phyloP scores from a whole-genome alignment of 768 basidiomycete species.

The Lactarius sanguifluus region DNA sequence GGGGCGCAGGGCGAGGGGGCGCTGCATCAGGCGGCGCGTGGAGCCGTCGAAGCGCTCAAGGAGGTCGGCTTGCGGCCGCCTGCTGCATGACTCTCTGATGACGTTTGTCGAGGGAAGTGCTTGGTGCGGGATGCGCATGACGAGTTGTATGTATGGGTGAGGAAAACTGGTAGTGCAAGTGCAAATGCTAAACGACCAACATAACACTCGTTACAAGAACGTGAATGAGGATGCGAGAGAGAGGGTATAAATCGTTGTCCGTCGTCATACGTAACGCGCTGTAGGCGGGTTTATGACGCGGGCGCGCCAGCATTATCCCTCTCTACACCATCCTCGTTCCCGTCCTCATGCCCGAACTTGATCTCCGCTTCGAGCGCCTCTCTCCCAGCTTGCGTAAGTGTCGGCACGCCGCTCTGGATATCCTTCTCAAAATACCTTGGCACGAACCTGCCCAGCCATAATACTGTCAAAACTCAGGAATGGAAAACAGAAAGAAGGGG shows the following conservation, averaged over 20 bases:
- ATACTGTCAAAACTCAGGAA: background rate
- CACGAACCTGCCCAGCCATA: constrained; percentile 54
- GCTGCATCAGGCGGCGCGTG: constrained; percentile 17
- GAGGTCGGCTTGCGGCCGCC: background rate
- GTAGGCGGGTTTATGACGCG: background rate
- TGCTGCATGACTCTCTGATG: background rate
- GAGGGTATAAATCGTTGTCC: constrained; percentile 1
- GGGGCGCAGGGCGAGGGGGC: background rate
- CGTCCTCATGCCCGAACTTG: constrained; percentile 32
- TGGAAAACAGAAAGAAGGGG: background rate
- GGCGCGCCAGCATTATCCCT: background rate
- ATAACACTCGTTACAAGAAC: background rate
- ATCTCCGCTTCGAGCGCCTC: constrained; percentile 76
- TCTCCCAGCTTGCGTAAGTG: constrained; percentile 65
- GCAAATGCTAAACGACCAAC: constrained; percentile 1
- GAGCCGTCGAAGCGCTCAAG: constrained; percentile 4
- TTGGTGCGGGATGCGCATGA: background rate
- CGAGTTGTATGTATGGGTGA: background rate
- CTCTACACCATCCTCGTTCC: constrained; percentile 18
- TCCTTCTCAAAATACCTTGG: constrained; percentile 76
- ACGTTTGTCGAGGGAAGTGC: too few species aligned
- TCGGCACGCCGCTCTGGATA: constrained; percentile 62
- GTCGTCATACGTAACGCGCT: background rate
- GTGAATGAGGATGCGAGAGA: constrained; percentile 6
- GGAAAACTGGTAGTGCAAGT: background rate